Percentiles rank a stretch among this genome's conserved stretches.
phyloP scores from a whole-genome alignment of 768 basidiomycete genomes.

The Agaricus blazei region DNA sequence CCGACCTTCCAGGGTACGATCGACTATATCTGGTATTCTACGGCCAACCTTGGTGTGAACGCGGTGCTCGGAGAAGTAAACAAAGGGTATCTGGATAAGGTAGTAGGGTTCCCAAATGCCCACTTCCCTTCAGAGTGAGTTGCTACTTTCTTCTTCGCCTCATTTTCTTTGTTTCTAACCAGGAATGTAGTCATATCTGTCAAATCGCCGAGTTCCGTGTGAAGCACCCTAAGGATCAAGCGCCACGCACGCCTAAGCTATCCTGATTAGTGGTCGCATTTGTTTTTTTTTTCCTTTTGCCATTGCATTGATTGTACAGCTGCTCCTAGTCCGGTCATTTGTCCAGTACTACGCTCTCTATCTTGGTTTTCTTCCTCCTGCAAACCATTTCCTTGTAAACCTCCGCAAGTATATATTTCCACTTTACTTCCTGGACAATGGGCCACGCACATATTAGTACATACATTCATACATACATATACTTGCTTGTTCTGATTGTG shows the following conservation, averaged over 20 bases:
- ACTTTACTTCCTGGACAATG: constrained; percentile 7
- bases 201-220: constrained; percentile 74
- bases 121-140: constrained; percentile 97
- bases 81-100: constrained; percentile 75
- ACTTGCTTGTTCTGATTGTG: constrained; percentile 13
- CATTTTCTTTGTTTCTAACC: neutral
- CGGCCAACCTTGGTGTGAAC: constrained; percentile 66
- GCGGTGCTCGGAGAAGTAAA: constrained; percentile 90
- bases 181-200: constrained; percentile 56
- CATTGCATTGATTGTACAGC: neutral
- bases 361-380: constrained; percentile 4
- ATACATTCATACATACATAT: constrained; percentile 11
- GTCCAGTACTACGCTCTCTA: constrained; percentile 7
- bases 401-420: constrained; percentile 11
- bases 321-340: constrained; percentile 8
- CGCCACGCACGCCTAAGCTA: constrained; percentile 7
- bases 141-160: neutral
- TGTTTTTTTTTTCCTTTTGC: neutral
- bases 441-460: constrained; percentile 10
- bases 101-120: constrained; percentile 94
- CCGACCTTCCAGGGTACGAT: constrained; percentile 83
- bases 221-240: constrained; percentile 56
- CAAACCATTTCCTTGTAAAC: constrained; percentile 5
- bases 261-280: neutral
- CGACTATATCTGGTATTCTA: constrained; percentile 93